Base-by-base conservation (phyloP, 768 basidiomycete genomes). In the Kwoniella pini region DNA sequence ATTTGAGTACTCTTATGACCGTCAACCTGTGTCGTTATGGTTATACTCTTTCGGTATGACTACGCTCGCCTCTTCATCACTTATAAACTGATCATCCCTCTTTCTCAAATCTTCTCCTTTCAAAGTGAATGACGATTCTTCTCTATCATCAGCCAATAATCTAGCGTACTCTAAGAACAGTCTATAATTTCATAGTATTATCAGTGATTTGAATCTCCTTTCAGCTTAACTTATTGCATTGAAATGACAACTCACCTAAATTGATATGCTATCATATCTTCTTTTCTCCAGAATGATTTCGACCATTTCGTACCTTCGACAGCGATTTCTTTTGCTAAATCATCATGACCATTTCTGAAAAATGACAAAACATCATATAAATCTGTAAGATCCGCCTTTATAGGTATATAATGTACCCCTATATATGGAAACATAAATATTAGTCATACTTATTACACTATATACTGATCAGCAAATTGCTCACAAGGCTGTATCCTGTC, bases 311-410 rank as follows among this genome's bases (percentile, higher is more conserved):
- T 74, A 0, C 80, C 80, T 13, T 67, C 69, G 27, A 67, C 48
- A 1, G 78, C 80, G 33, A 81, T 79, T 62, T 75, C 67, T 65
- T 75, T 73, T 1, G 78, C 80, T 4, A 80, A 24, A 26, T 70
- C 69, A 50, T 80, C 79, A 60, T 81, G 76, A 0, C 71, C 73
- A 7, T 64, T 67, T 40, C 62, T 22, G 67, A 76, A 74, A 58
- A 77, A 77, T 0, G 69, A 64, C 36, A 77, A 52, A 52, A 77
- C 71, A 60, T 81, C 80, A 71, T 81, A 81, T 21, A 81, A 57
- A 62, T 81, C 80, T 3, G 74, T 74, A 48, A 80, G 71, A 63
- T 80, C 79, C 36, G 77, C 66, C 63, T 80, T 81, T 71, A 80
- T 66, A 3, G 79, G 79, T 12, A 80, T 66, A 63, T 80, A 80